Evolutionary conservation across 352 stramenopile genomes (phyloP).

Genomic region (Phytopythium helicoides): DNA sequence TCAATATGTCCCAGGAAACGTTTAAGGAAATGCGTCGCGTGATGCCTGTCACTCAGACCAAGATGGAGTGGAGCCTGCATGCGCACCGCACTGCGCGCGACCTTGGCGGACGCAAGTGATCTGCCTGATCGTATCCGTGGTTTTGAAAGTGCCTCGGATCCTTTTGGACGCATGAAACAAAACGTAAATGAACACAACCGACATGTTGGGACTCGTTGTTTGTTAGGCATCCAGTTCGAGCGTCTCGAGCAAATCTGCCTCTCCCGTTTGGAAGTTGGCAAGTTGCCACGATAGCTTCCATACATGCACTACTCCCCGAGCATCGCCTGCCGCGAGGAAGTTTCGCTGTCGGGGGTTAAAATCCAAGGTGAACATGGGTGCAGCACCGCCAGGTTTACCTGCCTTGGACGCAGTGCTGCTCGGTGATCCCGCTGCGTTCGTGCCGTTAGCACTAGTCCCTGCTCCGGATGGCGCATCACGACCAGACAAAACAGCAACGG

Average conservation of each 20-base stretch:
- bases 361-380: conserved; percentile 56
- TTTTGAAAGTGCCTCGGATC: not conserved
- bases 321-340: conserved; percentile 76
- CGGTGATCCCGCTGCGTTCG: not conserved
- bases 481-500: conserved; percentile 37
- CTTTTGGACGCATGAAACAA: conserved; percentile 6
- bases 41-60: conserved; percentile 90
- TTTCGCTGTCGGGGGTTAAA: conserved; percentile 86
- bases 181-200: not conserved
- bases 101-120: conserved; percentile 26
- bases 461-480: conserved; percentile 24
- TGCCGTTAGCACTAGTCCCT: not conserved
- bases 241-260: conserved; percentile 55
- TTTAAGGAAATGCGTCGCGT: conserved; percentile 95
- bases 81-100: conserved; percentile 79
- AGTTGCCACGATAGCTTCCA: conserved; percentile 86
- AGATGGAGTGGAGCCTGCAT: conserved; percentile 89
- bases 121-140: not conserved
- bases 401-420: conserved; percentile 7
- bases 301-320: conserved; percentile 60
- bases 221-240: conserved; percentile 12
- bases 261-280: conserved; percentile 69
- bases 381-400: conserved; percentile 14
- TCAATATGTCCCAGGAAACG: conserved; percentile 93
- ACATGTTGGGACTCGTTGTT: not conserved